Base-by-base conservation (phyloP, 495 filamentous ascomycete species). In the Sporormia fimetaria region DNA sequence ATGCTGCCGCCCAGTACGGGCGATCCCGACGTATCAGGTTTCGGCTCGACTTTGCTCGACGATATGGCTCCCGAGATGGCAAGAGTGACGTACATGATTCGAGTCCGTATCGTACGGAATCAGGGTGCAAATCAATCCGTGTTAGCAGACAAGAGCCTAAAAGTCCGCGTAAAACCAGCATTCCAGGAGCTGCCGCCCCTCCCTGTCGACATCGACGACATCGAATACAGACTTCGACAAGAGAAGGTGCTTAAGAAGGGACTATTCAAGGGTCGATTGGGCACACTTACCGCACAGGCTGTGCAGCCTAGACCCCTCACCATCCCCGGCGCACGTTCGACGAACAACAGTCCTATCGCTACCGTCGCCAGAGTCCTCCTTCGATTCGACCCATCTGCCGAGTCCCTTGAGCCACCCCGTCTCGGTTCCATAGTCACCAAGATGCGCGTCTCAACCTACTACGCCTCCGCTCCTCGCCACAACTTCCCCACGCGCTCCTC, bases 31-130 rank as follows among this genome's bases (percentile, higher is more conserved):
- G 25, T 60, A 48, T 56, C 64, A n/a, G 67, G 67, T 22, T 54
- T 66, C 35, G 71, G 69, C 9, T 68, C 62, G 26, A 51, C 57
- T 2, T 54, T 74, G 15, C 55, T 74, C n/a, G 82, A 95, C 53
- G 92, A 96, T 54, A 67, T 90, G 60, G 61, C 84, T 0, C 88
- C 90, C 1, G 66, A 78, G 6, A 94, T 94, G 90, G 65, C 71
- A 17, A 72, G 68, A 22, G 71, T 98, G 30, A 62, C 73, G 17
- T 98, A 98, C 59, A 61, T 61, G 9, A 65, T 98, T 54, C 77
- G 76, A 42, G 81, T 69, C 2, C 67, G 55, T 16, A 36, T 70
- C 6, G 52, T 48, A 8, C 54, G 50, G 65, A 22, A 61, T 72
- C 28, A 56, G 68, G 25, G 66, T 52, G 40, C 62, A 4, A 43